A percentile compares a stretch with the other conserved stretches of the same genome.
Conservation (phyloP, 2,329 filamentous ascomycete species). For the Pseudocercospora cruenta region DNA sequence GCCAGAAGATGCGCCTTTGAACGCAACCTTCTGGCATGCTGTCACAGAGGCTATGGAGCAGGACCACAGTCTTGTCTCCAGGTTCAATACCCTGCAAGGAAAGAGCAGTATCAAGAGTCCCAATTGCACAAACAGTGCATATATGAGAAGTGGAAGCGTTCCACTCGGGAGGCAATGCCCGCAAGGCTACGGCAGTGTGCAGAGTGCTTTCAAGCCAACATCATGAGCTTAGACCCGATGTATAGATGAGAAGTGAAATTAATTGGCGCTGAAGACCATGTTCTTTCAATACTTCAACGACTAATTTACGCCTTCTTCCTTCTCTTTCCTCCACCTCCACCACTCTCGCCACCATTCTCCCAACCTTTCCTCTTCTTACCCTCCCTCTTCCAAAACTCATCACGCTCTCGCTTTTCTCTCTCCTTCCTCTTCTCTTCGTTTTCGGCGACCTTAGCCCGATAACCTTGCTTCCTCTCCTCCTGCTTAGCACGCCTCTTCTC, state of each 20-base stretch:
- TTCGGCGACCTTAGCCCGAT: slow-evolving; percentile 81
- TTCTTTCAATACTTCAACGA: neutral
- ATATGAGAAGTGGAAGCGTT: slow-evolving; percentile 61
- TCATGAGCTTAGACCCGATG: neutral
- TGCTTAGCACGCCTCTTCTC: slow-evolving; percentile 83
- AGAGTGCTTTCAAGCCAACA: slow-evolving; percentile 41
- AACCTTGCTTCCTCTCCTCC: slow-evolving; percentile 79
- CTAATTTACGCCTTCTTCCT: slow-evolving; percentile 29
- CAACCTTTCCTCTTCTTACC: slow-evolving; percentile 74
- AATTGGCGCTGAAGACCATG: neutral
- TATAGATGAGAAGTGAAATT: neutral
- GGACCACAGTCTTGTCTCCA: slow-evolving; percentile 53
- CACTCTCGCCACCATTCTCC: slow-evolving; percentile 55
- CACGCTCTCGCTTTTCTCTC: slow-evolving; percentile 85
- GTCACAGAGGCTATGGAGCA: slow-evolving; percentile 62
- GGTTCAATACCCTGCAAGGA: slow-evolving; percentile 57
- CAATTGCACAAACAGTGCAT: slow-evolving; percentile 56
- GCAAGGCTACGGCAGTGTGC: slow-evolving; percentile 53
- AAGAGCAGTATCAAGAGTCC: slow-evolving; percentile 56
- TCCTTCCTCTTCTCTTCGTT: slow-evolving; percentile 82
- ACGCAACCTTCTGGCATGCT: slow-evolving; percentile 63
- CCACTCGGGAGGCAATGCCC: slow-evolving; percentile 56
- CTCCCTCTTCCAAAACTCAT: slow-evolving; percentile 91
- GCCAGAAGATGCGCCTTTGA: slow-evolving; percentile 55
- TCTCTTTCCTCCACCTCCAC: slow-evolving; percentile 39